Percentiles rank a stretch among this genome's conserved stretches.
Evolutionary conservation across 2,329 filamentous ascomycete species (phyloP).

Genomic region (Blastomyces gilchristii): DNA sequence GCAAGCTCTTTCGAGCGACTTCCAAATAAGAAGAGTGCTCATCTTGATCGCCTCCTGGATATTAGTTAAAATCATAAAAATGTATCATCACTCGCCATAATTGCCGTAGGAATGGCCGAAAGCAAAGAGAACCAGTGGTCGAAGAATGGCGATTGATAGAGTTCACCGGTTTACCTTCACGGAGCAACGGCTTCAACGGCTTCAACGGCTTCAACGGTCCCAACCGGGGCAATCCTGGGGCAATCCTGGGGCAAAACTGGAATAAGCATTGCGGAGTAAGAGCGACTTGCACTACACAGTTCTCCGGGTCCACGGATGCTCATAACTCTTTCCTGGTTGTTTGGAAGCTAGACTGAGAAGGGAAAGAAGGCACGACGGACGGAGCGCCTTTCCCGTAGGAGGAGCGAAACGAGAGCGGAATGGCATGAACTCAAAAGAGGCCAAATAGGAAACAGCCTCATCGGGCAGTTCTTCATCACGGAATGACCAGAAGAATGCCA

Average conservation of each 20-base stretch:
- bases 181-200: not conserved
- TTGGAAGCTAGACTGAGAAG: not conserved
- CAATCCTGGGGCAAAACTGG: not conserved
- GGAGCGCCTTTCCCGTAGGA: not conserved
- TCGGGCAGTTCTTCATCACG: not conserved
- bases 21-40: not conserved
- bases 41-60: not conserved
- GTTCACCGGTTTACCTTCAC: not conserved
- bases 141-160: not conserved
- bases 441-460: not conserved
- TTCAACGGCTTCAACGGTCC: conserved; percentile 9
- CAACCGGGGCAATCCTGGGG: not conserved
- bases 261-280: not conserved
- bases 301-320: not conserved
- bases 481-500: not conserved
- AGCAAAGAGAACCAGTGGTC: not conserved
- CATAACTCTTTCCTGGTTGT: not conserved
- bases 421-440: not conserved
- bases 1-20: not conserved
- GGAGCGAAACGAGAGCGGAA: not conserved
- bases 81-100: not conserved
- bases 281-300: not conserved
- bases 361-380: not conserved
- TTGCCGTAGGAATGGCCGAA: not conserved
- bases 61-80: not conserved